These are phyloP conservation scores for Gossypium arboreum DNA, from an alignment of 345 rosid species.

Conservation along the genomic window DNA sequence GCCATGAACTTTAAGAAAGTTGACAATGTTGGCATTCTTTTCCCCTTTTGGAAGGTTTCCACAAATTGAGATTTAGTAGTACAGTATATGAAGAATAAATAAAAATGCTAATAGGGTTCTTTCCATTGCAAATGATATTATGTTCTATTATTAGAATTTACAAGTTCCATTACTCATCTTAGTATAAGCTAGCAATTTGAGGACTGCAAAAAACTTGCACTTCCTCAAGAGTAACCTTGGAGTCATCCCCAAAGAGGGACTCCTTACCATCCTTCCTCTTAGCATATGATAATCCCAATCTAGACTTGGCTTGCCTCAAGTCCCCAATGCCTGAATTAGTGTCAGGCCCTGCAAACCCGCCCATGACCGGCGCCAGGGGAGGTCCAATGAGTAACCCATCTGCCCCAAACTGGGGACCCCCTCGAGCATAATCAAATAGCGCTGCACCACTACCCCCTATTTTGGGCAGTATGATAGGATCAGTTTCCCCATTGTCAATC, in stretches of 20 bases:
- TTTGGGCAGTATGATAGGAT: slow-evolving; percentile 50
- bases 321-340: slow-evolving; percentile 76
- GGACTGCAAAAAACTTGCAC: slow-evolving; percentile 73
- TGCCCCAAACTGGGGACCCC: slow-evolving; percentile 72
- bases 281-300: slow-evolving; percentile 77
- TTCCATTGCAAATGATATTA: no score
- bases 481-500: slow-evolving; percentile 31
- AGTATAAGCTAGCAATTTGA: slow-evolving; percentile 68
- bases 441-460: slow-evolving; percentile 92
- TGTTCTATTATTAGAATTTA: background rate
- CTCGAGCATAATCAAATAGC: slow-evolving; percentile 70
- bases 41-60: background rate
- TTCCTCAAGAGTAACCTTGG: slow-evolving; percentile 48
- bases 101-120: background rate
- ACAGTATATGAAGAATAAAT: background rate
- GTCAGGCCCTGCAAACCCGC: slow-evolving; percentile 77
- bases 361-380: slow-evolving; percentile 76
- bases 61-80: background rate
- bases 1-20: slow-evolving; percentile 6
- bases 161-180: background rate
- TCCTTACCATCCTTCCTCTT: slow-evolving; percentile 72
- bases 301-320: slow-evolving; percentile 73
- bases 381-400: slow-evolving; percentile 81
- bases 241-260: slow-evolving; percentile 67
- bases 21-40: background rate